phyloP scores from a whole-genome alignment of 169 alveolate genomes.

The Miamiensis avidus region DNA sequence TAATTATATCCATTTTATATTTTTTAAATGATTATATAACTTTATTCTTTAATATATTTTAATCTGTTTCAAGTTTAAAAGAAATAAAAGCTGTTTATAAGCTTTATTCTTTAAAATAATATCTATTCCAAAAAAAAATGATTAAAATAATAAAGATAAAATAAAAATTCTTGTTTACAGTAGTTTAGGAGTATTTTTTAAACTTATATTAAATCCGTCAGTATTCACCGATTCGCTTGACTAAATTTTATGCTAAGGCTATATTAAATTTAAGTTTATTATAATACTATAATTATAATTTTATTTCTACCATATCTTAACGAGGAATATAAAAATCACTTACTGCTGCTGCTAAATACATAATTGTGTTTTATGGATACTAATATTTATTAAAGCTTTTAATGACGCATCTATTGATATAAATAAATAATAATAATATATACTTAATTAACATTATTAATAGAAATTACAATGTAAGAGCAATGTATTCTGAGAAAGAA shows the following conservation, averaged over 20 bases:
- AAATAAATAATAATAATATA: background rate
- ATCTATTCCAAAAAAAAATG: background rate
- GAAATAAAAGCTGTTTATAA: slow-evolving; percentile 50
- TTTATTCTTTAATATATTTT: slow-evolving; percentile 48
- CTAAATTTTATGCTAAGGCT: slow-evolving; percentile 55
- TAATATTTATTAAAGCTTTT: background rate
- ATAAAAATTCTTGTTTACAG: background rate
- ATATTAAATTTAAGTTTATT: background rate
- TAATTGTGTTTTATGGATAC: slow-evolving; percentile 23
- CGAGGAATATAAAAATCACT: slow-evolving; percentile 86
- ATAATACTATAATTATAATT: slow-evolving; percentile 35
- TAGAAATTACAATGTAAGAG: slow-evolving; percentile 43
- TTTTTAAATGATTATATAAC: slow-evolving; percentile 47
- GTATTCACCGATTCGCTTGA: slow-evolving; percentile 33
- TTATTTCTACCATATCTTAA: slow-evolving; percentile 29
- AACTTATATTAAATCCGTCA: slow-evolving; percentile 15
- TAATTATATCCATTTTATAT: slow-evolving; percentile 60
- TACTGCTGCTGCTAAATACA: slow-evolving; percentile 87
- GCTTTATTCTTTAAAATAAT: slow-evolving; percentile 37
- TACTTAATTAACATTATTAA: background rate
- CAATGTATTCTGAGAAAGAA: slow-evolving; percentile 59
- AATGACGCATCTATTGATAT: background rate
- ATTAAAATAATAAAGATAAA: background rate
- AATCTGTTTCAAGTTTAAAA: slow-evolving; percentile 80
- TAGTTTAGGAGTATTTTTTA: slow-evolving; percentile 69